Conservation (phyloP, 108 stramenopile genomes). For the Asterionellopsis glacialis region DNA sequence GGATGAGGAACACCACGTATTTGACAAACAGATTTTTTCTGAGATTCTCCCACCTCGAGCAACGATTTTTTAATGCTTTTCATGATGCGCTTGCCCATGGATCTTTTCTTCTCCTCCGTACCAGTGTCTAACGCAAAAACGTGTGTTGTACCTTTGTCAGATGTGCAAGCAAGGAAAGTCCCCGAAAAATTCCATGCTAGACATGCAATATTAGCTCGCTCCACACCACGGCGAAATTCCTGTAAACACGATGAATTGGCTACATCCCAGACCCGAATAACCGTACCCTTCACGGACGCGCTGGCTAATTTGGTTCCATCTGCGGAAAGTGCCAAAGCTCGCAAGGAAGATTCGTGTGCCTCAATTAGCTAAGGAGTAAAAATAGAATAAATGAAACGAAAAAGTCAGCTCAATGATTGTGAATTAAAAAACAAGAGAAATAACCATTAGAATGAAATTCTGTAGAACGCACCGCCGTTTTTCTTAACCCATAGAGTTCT, state of each 20-base stretch:
- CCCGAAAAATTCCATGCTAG: conserved; percentile 83
- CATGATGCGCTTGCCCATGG: background rate
- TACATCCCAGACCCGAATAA: conserved; percentile 93
- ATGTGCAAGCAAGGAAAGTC: conserved; percentile 87
- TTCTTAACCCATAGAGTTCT: conserved; percentile 90
- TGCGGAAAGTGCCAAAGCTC: conserved; percentile 75
- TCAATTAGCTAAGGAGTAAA: conserved; percentile 55
- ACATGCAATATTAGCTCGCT: conserved; percentile 87
- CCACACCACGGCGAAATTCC: conserved; percentile 94
- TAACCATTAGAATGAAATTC: too few species aligned
- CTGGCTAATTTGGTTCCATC: conserved; percentile 91
- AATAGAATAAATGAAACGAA: background rate
- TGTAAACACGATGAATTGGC: conserved; percentile 48
- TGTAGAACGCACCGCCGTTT: conserved; percentile 58
- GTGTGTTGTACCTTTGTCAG: conserved; percentile 96
- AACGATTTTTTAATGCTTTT: conserved; percentile 2
- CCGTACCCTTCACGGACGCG: conserved; percentile 91
- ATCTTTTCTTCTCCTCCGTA: conserved; percentile 14
- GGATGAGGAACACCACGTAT: conserved; percentile 79
- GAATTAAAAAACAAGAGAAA: conserved; percentile 6
- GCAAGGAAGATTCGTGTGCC: conserved; percentile 92
- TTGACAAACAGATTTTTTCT: conserved; percentile 65
- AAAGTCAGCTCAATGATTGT: background rate
- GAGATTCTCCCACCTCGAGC: background rate
- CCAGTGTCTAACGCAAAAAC: conserved; percentile 66